A percentile compares a stretch with the other conserved stretches of the same genome.
phyloP scores from a whole-genome alignment of 495 filamentous ascomycete species.

The Lophium mytilinum region DNA sequence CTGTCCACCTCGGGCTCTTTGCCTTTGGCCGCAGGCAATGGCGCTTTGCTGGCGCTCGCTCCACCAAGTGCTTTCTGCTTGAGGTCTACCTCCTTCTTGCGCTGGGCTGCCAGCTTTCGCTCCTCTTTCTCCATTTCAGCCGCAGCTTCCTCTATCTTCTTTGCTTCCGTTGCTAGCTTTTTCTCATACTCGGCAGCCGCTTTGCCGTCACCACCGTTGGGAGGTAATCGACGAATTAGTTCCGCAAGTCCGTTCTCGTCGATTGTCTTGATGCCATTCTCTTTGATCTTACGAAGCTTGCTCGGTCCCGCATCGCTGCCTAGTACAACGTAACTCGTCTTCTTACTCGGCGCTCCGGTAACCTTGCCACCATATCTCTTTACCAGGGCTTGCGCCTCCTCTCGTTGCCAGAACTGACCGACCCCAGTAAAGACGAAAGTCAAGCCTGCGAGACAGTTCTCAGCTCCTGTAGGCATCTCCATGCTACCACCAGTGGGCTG shows the following conservation, averaged over 20 bases:
- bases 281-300: slow-evolving; percentile 80
- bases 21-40: slow-evolving; percentile 13
- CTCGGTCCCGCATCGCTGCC: slow-evolving; percentile 86
- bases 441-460: slow-evolving; percentile 88
- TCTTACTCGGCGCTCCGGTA: slow-evolving; percentile 73
- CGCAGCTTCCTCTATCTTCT: slow-evolving; percentile 67
- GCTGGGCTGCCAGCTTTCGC: slow-evolving; percentile 18
- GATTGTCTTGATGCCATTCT: slow-evolving; percentile 76
- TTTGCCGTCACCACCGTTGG: slow-evolving; percentile 76
- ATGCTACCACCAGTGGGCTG: slow-evolving; percentile 51
- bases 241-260: slow-evolving; percentile 87
- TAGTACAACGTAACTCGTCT: slow-evolving; percentile 88
- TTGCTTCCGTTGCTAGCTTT: slow-evolving; percentile 67
- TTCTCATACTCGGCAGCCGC: slow-evolving; percentile 76
- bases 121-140: slow-evolving; percentile 69
- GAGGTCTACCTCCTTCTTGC: slow-evolving; percentile 22
- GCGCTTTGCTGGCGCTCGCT: slow-evolving; percentile 5
- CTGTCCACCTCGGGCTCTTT: slow-evolving; percentile 40
- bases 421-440: slow-evolving; percentile 96
- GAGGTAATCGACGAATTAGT: slow-evolving; percentile 74
- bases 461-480: slow-evolving; percentile 73
- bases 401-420: slow-evolving; percentile 65
- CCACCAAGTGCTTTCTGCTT: slow-evolving; percentile 41
- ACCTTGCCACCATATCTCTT: slow-evolving; percentile 92
- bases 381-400: slow-evolving; percentile 79